Evolutionary conservation across 2,329 filamentous ascomycete genomes (phyloP).

Genomic region (Xylaria sp.): DNA sequence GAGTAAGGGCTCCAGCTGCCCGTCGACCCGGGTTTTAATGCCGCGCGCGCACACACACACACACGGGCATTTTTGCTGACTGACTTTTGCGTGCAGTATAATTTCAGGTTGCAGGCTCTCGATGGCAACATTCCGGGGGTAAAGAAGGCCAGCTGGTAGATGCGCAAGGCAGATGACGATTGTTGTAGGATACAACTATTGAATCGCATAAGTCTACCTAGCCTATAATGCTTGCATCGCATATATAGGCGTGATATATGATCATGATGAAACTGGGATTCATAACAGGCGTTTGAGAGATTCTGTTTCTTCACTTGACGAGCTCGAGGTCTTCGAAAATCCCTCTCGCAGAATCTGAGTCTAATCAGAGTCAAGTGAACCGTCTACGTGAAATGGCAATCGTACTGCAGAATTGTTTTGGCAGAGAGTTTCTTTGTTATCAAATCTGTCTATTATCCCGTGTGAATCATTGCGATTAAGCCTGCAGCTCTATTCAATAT

Average conservation of each 20-base stretch:
- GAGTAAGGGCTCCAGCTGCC: conserved; percentile 74
- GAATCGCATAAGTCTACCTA: no score
- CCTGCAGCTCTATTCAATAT: neutral
- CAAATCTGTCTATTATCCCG: neutral
- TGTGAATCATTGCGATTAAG: no score
- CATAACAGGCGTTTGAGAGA: no score
- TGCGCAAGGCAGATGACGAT: neutral
- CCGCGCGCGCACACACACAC: no score
- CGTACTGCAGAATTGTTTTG: no score
- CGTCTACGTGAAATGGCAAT: neutral
- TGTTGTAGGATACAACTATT: conserved; percentile 29
- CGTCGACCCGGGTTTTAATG: neutral
- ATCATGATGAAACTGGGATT: no score
- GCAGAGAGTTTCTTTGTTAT: neutral
- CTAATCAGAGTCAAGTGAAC: no score
- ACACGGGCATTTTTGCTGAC: conserved; percentile 29
- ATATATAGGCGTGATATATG: conserved; percentile 8
- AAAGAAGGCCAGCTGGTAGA: conserved; percentile 94
- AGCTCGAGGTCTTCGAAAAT: no score
- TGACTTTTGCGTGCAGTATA: conserved; percentile 62
- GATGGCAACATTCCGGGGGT: conserved; percentile 87
- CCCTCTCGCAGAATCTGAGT: no score
- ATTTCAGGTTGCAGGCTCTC: conserved; percentile 89
- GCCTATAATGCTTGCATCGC: neutral
- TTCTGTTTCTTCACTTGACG: no score